Evolutionary conservation across 345 rosid genomes (phyloP), one percentile per base, ranked within the genome.

Genomic region (Boechera stricta): DNA sequence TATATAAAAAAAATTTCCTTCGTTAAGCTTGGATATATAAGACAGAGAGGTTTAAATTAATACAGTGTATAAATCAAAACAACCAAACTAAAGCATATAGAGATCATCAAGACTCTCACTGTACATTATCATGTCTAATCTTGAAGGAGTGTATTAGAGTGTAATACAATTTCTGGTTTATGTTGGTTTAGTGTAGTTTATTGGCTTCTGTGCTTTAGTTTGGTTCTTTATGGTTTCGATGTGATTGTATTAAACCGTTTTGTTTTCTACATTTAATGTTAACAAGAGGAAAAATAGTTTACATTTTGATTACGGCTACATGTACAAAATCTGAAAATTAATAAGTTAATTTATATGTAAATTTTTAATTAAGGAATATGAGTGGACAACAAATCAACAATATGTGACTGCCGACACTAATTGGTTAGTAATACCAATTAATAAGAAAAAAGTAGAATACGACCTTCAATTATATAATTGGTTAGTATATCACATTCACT

Each of bases 401-500:
- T 48, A 54, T 63, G 24, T 53, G 24, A 76, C 48, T 28, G 71
- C 76, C 76, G 80, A 77, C 76, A 64, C 44, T 1, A 69, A 47
- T 55, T 38, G 44, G 51, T 56, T 64, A 55, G 72, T 47, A 47
- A 64, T 64, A 48, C 53, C 28, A 63, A 62, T 63, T 54, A 76
- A 69, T 60, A 39, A 69, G 51, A 39, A 52, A 47, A 52, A 68
- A 11, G 62, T 52, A 76, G 69, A 70, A 55, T 64, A 71, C 53
- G 76, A 71, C 80, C 71, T 65, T 4, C 42, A 55, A 64, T 70
- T 64, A 70, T 71, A 55, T 45, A 63, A 56, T 69, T 77, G 28
- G 75, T 76, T 77, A 70, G 80, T 70, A 63, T 63, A 77, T 77
- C 80, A 63, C 59, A 53, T 55, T 77, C 80, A 70, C 21, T 69